phyloP scores from a whole-genome alignment of 768 basidiomycete genomes.

The Kondoa subrosea region DNA sequence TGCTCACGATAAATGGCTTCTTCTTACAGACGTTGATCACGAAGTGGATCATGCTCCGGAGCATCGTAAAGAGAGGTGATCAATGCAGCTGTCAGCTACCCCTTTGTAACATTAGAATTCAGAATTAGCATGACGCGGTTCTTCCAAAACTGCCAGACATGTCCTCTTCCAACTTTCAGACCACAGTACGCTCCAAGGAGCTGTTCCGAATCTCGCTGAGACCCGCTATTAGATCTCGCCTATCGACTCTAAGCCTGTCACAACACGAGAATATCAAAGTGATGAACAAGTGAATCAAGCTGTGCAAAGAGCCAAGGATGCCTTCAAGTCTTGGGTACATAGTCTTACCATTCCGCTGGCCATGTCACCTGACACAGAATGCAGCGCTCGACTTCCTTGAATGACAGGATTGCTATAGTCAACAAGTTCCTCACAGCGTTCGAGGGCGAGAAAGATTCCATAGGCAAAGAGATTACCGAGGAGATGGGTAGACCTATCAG shows the following conservation, averaged over 20 bases:
- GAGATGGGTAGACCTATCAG: conserved; percentile 90
- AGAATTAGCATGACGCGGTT: no score
- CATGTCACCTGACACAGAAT: conserved; percentile 1
- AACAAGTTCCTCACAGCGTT: conserved; percentile 51
- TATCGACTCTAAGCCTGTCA: conserved; percentile 34
- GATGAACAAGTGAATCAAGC: conserved; percentile 45
- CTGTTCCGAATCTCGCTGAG: neutral
- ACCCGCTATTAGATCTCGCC: conserved; percentile 14
- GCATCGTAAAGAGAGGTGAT: conserved; percentile 3
- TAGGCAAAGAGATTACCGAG: conserved; percentile 56
- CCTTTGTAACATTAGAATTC: no score
- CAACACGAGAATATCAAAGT: conserved; percentile 50
- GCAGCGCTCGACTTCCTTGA: conserved; percentile 38
- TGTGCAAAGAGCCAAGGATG: conserved; percentile 44
- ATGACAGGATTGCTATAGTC: conserved; percentile 53
- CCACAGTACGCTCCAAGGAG: neutral
- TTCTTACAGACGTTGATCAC: no score
- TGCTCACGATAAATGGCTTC: no score
- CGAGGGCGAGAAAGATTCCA: conserved; percentile 42
- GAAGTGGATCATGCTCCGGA: conserved; percentile 1
- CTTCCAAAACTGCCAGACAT: no score
- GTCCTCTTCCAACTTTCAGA: conserved; percentile 3
- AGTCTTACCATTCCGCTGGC: neutral
- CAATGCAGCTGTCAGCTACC: neutral
- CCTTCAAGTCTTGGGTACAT: conserved; percentile 55